phyloP scores from a whole-genome alignment of 129 eudicot genomes.

The Erigeron canadensis region DNA sequence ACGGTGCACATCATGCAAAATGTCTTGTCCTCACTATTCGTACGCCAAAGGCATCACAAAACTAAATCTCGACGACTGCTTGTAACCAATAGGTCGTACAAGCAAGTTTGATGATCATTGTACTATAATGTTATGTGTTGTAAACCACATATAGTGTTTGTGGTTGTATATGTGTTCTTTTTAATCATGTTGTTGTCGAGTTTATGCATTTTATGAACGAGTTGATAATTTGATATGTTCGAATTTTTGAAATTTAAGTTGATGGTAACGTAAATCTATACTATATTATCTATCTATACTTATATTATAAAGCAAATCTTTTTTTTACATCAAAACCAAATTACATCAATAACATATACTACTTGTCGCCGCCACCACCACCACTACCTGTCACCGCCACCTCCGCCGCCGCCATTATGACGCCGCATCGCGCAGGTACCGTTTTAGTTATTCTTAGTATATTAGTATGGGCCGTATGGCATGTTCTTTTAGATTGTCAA shows the following conservation, averaged over 20 bases:
- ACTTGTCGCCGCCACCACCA: too few relatives aligned
- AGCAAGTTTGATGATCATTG: slow-evolving; percentile 10
- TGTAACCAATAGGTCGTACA: not conserved
- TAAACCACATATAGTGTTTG: slow-evolving; percentile 26
- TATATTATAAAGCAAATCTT: too few relatives aligned
- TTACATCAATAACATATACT: too few relatives aligned
- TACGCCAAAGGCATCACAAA: slow-evolving; percentile 35
- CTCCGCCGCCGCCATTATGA: too few relatives aligned
- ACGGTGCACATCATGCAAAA: slow-evolving; percentile 60
- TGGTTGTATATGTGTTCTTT: slow-evolving; percentile 31
- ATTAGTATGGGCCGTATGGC: too few relatives aligned
- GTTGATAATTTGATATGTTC: too few relatives aligned
- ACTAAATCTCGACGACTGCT: not conserved
- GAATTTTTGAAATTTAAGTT: slow-evolving; percentile 14
- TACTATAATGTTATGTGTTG: slow-evolving; percentile 20
- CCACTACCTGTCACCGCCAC: too few relatives aligned
- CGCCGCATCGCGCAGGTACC: too few relatives aligned
- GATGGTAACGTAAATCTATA: slow-evolving; percentile 1
- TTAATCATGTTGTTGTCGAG: slow-evolving; percentile 17
- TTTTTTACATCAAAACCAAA: too few relatives aligned
- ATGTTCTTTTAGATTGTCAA: too few relatives aligned
- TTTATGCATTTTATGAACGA: slow-evolving; percentile 11
- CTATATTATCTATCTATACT: too few relatives aligned
- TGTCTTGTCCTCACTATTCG: slow-evolving; percentile 58
- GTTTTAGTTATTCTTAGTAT: too few relatives aligned